Conservation (phyloP, 305 asterid genomes). For the Solanum hybrid region DNA sequence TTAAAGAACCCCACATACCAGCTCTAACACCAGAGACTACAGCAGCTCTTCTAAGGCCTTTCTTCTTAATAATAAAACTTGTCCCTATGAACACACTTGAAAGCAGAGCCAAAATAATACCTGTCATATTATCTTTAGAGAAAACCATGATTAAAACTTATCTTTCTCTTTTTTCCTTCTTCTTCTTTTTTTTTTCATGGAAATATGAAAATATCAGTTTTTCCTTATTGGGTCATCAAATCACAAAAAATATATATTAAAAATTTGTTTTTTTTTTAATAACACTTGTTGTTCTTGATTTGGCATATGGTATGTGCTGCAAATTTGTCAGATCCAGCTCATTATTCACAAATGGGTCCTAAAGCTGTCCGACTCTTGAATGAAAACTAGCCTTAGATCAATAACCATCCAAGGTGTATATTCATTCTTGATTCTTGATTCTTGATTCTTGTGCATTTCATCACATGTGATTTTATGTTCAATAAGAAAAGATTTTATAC, state of each 20-base stretch:
- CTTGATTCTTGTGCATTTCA: not conserved
- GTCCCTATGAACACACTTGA: slow-evolving; percentile 67
- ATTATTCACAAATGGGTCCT: not conserved
- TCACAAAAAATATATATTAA: not conserved
- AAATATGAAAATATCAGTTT: not conserved
- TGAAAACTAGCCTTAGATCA: not conserved
- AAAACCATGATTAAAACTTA: slow-evolving; percentile 31
- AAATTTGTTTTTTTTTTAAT: not conserved
- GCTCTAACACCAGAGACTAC: slow-evolving; percentile 74
- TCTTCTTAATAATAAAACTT: slow-evolving; percentile 77
- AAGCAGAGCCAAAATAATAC: slow-evolving; percentile 54
- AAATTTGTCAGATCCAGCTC: not conserved
- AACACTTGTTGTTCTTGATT: not conserved
- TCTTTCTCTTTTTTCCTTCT: not conserved
- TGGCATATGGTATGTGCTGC: slow-evolving; percentile 1
- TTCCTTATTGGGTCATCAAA: not conserved
- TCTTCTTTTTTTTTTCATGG: not conserved
- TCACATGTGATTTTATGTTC: not conserved
- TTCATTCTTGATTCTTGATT: not conserved
- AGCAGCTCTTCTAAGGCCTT: slow-evolving; percentile 72
- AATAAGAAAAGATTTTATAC: not conserved
- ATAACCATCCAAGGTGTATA: not conserved
- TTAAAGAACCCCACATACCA: slow-evolving; percentile 22
- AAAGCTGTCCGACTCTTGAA: not conserved
- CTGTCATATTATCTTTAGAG: slow-evolving; percentile 50